Percentiles rank a stretch among this genome's conserved stretches.
Conservation (phyloP, 1,284 basidiomycete genomes). For the Trichosporon sp. region DNA sequence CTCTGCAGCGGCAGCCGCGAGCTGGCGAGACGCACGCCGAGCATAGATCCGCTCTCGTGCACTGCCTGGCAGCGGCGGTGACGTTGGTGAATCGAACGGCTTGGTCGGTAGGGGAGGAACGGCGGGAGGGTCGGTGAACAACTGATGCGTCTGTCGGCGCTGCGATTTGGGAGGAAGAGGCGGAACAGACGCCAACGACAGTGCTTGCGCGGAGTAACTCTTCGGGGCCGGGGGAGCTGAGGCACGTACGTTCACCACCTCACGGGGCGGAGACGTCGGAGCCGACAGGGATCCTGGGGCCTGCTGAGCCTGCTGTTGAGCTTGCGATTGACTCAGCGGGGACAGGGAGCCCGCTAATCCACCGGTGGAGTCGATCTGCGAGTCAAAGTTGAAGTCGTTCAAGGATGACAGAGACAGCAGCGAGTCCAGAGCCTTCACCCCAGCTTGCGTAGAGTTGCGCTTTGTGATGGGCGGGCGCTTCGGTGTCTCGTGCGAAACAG, state of each 20-base stretch:
- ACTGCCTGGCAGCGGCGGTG: slow-evolving; percentile 29
- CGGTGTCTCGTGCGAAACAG: slow-evolving; percentile 21
- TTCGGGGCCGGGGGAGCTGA: slow-evolving; percentile 24
- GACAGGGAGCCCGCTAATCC: neutral
- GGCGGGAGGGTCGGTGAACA: neutral
- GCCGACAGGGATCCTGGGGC: slow-evolving; percentile 3
- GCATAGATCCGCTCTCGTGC: slow-evolving; percentile 43
- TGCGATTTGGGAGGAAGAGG: slow-evolving; percentile 11
- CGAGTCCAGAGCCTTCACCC: slow-evolving; percentile 11
- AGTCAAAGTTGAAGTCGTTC: slow-evolving; percentile 41
- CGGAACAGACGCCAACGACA: slow-evolving; percentile 6
- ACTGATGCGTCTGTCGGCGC: neutral
- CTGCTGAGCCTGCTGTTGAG: neutral
- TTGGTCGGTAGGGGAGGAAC: slow-evolving; percentile 6
- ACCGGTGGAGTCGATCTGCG: slow-evolving; percentile 30
- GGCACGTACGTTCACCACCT: slow-evolving; percentile 15
- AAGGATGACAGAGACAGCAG: slow-evolving; percentile 28
- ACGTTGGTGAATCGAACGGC: neutral
- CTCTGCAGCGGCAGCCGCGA: slow-evolving; percentile 11
- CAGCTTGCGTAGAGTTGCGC: slow-evolving; percentile 7
- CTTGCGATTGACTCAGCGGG: neutral
- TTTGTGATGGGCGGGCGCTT: slow-evolving; percentile 1
- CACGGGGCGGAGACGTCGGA: slow-evolving; percentile 7
- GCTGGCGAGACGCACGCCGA: slow-evolving; percentile 27
- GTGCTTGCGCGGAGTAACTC: slow-evolving; percentile 6